Evolutionary conservation across 2,329 filamentous ascomycete species (phyloP), one percentile per base, ranked within the genome.

Genomic region (Graphium sp.): DNA sequence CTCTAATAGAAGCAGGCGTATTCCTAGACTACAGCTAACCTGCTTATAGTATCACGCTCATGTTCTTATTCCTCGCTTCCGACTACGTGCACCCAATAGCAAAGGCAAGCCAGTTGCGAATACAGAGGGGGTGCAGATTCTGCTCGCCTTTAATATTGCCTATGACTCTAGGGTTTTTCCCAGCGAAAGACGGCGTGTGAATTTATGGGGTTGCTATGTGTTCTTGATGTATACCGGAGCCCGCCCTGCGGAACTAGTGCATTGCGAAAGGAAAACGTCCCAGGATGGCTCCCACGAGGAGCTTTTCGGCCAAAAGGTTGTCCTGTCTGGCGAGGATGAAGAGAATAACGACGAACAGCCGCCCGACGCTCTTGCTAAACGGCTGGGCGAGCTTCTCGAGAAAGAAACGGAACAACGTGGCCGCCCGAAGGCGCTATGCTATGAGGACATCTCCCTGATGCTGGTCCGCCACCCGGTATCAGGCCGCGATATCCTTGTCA

Each of bases 391-490:
- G 11, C 33, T 47, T 7, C 34, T 46, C 8, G 29, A 26, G 8
- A 16, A 44, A 29, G 36, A 48, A 36, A 38, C 24, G 14, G 25
- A 23, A 5, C 21, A 34, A 22, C 34, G 38, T 12, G 34, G 39
- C 23, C 39, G 39, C 10, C 40, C 35, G 0, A 48, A 47, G 31
- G 38, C 39, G 12, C 39, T 48, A 17, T 48, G 24, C 28, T 49
- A 48, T 24, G 28, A 48, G 34, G 44, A 49, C 14, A 45, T 49
- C 14, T 22, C 30, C 6, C 32, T 49, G n/a, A 46, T 47, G 18
- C 37, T 49, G 15, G 24, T 46, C 3, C 32, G 31, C n/a, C 29
- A 49, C 32, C 41, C 34, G 2, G 29, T 34, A 3, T 46, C 38
- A 4, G 32, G 37, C 22, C 13, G 24, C 17, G 35, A 29, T 12